Evolutionary conservation across 1,139 yeast genomes (phyloP), one percentile per base, ranked within the genome.

Genomic region (Protomyces lactucae-debilis): DNA sequence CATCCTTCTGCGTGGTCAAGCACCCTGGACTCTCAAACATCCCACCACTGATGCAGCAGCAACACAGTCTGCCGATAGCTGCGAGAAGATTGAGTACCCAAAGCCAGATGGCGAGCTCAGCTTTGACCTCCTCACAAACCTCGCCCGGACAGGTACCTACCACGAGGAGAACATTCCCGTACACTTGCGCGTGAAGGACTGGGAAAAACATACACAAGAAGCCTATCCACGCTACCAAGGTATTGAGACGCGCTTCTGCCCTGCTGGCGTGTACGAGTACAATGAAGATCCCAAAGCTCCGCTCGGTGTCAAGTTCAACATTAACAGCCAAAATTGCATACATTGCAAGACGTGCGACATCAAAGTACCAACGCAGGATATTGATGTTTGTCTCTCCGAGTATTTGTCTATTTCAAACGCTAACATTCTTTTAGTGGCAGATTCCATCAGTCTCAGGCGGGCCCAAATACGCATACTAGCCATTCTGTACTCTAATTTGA

Each of bases 211-310:
- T 74, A 84, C 95, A 0, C 80, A 81, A 54, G 77, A 76, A 21
- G 79, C 90, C 35, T 93, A 83, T 76, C 91, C 95, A 25, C 83
- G 81, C 69, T 93, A 78, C 77, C 79, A 88, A 75, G 99, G 99
- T 16, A 80, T 93, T 21, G 99, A 93, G 76, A 86, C 85, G 72
- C 80, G 95, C 67, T 93, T 93, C 78, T 93, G 99, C 73, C 99
- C 99, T 8, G 99, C 99, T 25, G 99, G 99, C 32, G 99, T 93
- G 12, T 93, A 93, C 74, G 99, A 93, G 76, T 93, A 90, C 72
- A 80, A 90, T 32, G 87, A 87, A 67, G 95, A 88, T 72, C 85
- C 82, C 61, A 73, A 73, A 14, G 81, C 83, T 64, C 73, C 74
- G 6, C 73, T 75, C 5, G 95, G 95, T 3, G 95, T 90, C 37